Evolutionary conservation across 768 basidiomycete species (phyloP), one percentile per base, ranked within the genome.

Genomic region (Stropharia rugosoannulata): DNA sequence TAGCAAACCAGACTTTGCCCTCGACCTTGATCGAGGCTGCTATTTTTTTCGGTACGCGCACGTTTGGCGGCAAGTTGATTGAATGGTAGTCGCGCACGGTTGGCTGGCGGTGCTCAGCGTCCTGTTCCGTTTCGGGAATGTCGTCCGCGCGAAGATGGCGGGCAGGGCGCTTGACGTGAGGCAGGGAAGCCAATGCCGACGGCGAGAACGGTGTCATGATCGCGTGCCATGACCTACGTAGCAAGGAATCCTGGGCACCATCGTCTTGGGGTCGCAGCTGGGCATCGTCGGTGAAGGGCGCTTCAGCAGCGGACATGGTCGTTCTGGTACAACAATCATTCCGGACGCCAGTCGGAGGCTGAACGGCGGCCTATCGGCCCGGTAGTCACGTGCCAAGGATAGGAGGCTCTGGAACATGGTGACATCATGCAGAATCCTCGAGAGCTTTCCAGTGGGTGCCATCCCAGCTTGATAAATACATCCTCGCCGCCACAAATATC

Each of bases 1-100:
- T 97, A 8, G 95, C 94, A 68, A 98, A 96, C 95, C 95, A 98
- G 46, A 98, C 95, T 66, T 98, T 98, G 18, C 85, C 87, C 68
- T 98, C 95, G 15, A 98, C 93, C 59, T 86, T 90, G 63, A 98
- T 77, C 0, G 87, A 83, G 0, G 89, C 89, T 0, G 88, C 75
- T 18, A 91, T 83, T 71, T 94, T 95, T 75, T 88, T 90, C 0
- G 92, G 92, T 0, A 93, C 80, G 37, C 87, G 77, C 37, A 93
- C 84, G 44, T 81, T 79, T 0, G 84, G 75, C 0, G 89, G 84
- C 0, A 86, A 64, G 3, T 76, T 66, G 68, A 91, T 91, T 2
- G 90, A 77, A 66, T 86, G 84, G 66, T 93, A 93, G 69, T 93
- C 87, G 43, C 84, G 75, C 29, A 89, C 78, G 29, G 82, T 80